phyloP scores from a whole-genome alignment of 768 basidiomycete genomes.

The Psilocybe subaeruginosa region DNA sequence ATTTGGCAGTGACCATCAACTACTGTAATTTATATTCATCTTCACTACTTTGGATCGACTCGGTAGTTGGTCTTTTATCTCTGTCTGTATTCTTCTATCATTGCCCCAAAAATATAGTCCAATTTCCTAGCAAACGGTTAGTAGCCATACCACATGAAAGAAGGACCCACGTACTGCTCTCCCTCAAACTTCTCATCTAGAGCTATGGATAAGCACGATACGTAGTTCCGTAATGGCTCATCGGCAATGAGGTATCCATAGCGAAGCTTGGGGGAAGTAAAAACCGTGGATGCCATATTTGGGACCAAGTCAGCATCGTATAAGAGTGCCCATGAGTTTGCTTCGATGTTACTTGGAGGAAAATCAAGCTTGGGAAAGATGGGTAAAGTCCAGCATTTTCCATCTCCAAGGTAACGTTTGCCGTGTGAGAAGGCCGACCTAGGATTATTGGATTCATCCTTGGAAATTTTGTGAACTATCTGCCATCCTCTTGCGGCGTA shows the following conservation, averaged over 20 bases:
- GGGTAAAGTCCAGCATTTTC: slow-evolving; percentile 25
- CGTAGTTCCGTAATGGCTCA: slow-evolving; percentile 3
- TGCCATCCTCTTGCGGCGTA: slow-evolving; percentile 41
- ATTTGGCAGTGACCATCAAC: no score
- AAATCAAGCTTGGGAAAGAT: slow-evolving; percentile 13
- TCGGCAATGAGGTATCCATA: no score
- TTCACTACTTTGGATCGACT: no score
- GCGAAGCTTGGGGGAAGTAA: background rate
- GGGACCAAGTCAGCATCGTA: slow-evolving; percentile 1
- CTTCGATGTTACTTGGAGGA: slow-evolving; percentile 7
- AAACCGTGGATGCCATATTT: background rate
- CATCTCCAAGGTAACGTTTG: slow-evolving; percentile 30
- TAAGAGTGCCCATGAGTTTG: slow-evolving; percentile 6
- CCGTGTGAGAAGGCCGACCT: slow-evolving; percentile 19
- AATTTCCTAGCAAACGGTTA: background rate
- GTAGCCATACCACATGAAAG: background rate
- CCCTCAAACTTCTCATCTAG: background rate
- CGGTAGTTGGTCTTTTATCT: no score
- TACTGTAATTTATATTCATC: no score
- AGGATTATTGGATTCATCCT: slow-evolving; percentile 5
- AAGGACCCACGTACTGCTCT: background rate
- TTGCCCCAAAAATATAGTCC: background rate
- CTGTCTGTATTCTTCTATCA: background rate
- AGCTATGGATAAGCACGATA: background rate
- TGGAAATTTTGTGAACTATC: slow-evolving; percentile 5